Conservation (phyloP, 345 rosid species). For the Camelina laxa region DNA sequence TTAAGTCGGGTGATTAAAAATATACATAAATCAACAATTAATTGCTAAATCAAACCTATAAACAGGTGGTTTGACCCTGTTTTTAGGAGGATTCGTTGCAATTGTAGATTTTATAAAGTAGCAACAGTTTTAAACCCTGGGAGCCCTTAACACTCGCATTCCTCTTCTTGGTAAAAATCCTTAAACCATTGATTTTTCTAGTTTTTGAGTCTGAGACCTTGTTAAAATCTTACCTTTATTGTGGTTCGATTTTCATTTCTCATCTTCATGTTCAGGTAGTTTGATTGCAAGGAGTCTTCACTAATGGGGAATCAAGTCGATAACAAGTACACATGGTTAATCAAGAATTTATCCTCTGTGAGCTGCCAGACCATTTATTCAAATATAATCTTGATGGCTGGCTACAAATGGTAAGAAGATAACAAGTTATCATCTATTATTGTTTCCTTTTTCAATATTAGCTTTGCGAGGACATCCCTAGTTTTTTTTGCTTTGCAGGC, state of each 20-base stretch:
- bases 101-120: no score
- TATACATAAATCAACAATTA: no score
- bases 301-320: not conserved
- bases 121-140: no score
- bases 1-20: no score
- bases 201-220: no score
- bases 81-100: no score
- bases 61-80: no score
- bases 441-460: not conserved
- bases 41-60: no score
- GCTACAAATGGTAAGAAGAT: conserved; percentile 10
- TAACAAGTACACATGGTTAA: conserved; percentile 21
- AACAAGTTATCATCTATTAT: not conserved
- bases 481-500: conserved; percentile 49
- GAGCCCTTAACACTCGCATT: no score
- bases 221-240: no score
- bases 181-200: no score
- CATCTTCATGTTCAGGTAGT: not conserved
- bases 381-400: not conserved
- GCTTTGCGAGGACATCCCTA: not conserved
- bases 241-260: not conserved
- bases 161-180: no score
- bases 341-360: not conserved
- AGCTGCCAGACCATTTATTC: not conserved
- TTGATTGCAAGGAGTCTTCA: conserved; percentile 1